Evolutionary conservation across 176 grass and related monocot genomes (phyloP).

Genomic region (Aegilops speltoides): DNA sequence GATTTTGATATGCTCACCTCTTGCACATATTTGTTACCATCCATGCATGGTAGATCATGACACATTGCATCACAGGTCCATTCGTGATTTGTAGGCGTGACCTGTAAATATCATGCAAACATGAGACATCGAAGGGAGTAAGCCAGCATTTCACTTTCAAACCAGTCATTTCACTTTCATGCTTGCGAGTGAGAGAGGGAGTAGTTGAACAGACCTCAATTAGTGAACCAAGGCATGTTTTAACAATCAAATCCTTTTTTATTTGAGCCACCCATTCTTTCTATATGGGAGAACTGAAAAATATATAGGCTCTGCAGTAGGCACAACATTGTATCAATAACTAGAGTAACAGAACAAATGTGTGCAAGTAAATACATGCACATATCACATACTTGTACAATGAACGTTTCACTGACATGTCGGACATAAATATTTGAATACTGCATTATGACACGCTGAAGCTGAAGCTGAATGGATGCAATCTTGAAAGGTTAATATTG

Average conservation of each 20-base stretch:
- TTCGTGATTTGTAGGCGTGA: constrained; percentile 93
- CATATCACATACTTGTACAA: constrained; percentile 82
- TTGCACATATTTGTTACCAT: constrained; percentile 92
- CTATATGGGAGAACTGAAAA: constrained; percentile 69
- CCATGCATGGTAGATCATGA: constrained; percentile 84
- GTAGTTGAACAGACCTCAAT: constrained; percentile 59
- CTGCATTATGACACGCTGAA: constrained; percentile 45
- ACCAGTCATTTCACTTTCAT: not conserved
- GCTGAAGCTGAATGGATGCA: too few species aligned
- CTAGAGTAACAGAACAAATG: constrained; percentile 3
- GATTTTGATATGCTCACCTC: constrained; percentile 48
- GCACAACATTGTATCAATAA: constrained; percentile 8
- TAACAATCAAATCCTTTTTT: constrained; percentile 54
- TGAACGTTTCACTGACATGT: constrained; percentile 81
- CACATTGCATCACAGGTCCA: constrained; percentile 99
- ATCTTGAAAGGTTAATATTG: too few species aligned
- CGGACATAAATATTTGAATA: constrained; percentile 64
- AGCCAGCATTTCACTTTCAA: not conserved
- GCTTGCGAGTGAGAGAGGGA: not conserved
- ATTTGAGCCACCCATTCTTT: constrained; percentile 67
- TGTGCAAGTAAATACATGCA: constrained; percentile 11
- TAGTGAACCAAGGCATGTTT: constrained; percentile 58
- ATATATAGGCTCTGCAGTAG: constrained; percentile 62
- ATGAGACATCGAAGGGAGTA: constrained; percentile 7
- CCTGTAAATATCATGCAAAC: constrained; percentile 44